Conservation (phyloP, 768 basidiomycete genomes). For the Pisolithus orientalis region DNA sequence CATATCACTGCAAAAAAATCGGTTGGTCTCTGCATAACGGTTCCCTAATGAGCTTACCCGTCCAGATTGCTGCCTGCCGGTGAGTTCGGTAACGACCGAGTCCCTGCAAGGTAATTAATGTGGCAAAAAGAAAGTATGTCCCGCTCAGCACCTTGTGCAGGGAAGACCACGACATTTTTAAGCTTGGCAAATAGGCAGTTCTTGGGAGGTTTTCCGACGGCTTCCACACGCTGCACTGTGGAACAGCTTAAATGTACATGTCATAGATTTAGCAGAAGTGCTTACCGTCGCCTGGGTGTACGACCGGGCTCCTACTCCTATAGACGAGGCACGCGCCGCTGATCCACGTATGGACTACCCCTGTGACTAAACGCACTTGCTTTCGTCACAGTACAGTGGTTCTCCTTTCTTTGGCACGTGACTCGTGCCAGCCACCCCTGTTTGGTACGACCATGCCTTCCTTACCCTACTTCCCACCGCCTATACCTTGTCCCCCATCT, state of each 20-base stretch:
- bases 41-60: constrained; percentile 39
- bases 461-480: too few species aligned
- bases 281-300: constrained; percentile 70
- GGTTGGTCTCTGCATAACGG: not conserved
- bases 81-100: constrained; percentile 59
- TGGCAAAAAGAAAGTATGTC: too few species aligned
- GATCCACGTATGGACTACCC: constrained; percentile 48
- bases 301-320: constrained; percentile 67
- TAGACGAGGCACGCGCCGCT: constrained; percentile 58
- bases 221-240: constrained; percentile 61
- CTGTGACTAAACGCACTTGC: too few species aligned
- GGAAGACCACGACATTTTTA: constrained; percentile 68
- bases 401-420: too few species aligned
- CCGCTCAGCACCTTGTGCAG: constrained; percentile 44
- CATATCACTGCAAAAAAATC: constrained; percentile 42
- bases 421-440: too few species aligned
- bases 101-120: constrained; percentile 30
- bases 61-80: constrained; percentile 80
- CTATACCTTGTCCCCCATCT: too few species aligned
- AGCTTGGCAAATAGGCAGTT: constrained; percentile 55
- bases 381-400: too few species aligned
- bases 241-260: constrained; percentile 1
- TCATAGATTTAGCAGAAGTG: not conserved
- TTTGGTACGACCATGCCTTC: too few species aligned
- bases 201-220: constrained; percentile 63